Base-by-base conservation (phyloP, 805 yeast genomes). In the Zygosaccharomyces siamensis region DNA sequence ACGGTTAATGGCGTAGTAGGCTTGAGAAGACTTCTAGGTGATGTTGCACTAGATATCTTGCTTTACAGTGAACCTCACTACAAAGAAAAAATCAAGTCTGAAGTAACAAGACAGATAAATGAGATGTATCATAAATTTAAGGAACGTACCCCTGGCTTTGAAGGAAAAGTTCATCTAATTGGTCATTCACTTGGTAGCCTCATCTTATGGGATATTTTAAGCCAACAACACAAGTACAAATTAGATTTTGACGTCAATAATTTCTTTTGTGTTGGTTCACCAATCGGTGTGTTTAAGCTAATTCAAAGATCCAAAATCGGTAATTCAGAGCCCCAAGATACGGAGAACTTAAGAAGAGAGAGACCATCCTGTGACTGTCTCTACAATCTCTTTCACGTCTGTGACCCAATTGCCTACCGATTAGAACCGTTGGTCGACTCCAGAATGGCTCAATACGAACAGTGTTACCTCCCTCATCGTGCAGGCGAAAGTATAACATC, bases 171-270 rank as follows among this genome's bases (percentile, higher is more conserved):
- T 0, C 89, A 92, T 56, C 66, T 92, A 1, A 70, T 89, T 50
- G 98, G 97, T 1, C 99, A 92, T 65, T 92, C 98, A 0, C 70
- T 92, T 31, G 99, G 99, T 0, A 84, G 96, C 3, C 86, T 92
- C 0, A 86, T 92, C 31, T 72, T 83, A 1, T 83, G 89, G 53
- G 97, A 92, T 65, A 72, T 92, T 27, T 66, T 90, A 26, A 69
- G 82, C 7, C 61, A 69, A 14, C 84, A 80, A 32, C 55, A 62
- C 2, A 73, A 72, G 1, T 68, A 69, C 48, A 57, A 65, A 1
- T 72, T 92, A 20, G 77, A 78, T 28, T 92, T 92, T 62, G 75
- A 79, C 0, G 90, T 88, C 5, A 84, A 82, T 14, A 84, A 84
- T 54, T 77, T 81, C 54, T 90, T 89, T 63, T 81, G 86, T 10